Base-by-base conservation (phyloP, 2,329 filamentous ascomycete species). In the Epichloe gansuensis region DNA sequence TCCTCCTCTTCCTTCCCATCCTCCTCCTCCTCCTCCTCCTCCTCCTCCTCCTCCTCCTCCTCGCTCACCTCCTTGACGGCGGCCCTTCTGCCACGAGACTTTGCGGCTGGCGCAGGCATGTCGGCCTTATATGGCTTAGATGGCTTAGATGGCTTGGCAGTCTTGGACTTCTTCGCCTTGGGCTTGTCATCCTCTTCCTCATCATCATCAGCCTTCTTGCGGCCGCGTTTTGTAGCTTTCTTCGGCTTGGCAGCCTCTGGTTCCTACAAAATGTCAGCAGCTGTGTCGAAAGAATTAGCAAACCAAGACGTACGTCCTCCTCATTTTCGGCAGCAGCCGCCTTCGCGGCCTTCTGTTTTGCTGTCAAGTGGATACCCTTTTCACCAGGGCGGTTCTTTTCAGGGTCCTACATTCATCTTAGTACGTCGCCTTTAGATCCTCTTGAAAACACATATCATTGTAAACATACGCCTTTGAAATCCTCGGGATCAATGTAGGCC, bases 381-480 rank as follows among this genome's bases (percentile, higher is more conserved):
- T 75, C 72, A 15, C 85, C 85, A 3, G 79, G 82, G 21, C 77
- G 74, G 64, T 93, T 94, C 69, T 80, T 78, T 62, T 86, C 84
- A 3, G 79, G 72, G 58, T 94, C 87, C 87, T 93, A 58, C 4
- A 49, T 49, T 48, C 25, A 13, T 34, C n/a, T 35, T n/a, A 47
- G 47, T 42, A 23, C 36, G 25, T 38, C 31, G 34, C 31, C 4
- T 13, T 38, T 25, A 31, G 8, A 5, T 6, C 43, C 11, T 11
- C 45, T 23, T 40, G 6, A 17, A 17, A 13, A 8, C 8, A 21
- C 15, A 15, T 3, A 5, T 21, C 21, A 15, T 6, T 6, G n/a
- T 59, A 25, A 35, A 73, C 85, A 70, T 76, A 95, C 89, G 12
- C 89, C 89, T 36, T 85, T 91, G 81, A 89, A 96, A 60, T 96